These are phyloP conservation scores for Colletotrichum chrysophilum DNA, from an alignment of 2,329 filamentous ascomycete genomes.

Conservation along the genomic window DNA sequence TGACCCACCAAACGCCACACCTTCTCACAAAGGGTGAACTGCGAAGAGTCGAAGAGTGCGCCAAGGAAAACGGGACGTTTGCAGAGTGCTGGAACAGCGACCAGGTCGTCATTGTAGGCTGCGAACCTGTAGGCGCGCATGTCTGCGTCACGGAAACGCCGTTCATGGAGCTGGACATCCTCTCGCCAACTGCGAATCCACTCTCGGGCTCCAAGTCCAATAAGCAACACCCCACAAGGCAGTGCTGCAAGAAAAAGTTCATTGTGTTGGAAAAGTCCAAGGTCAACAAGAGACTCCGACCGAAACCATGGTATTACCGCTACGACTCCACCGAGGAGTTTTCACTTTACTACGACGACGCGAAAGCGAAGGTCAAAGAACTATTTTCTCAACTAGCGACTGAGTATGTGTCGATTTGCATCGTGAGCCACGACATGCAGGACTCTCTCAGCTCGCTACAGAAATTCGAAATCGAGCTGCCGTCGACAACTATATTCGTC, in stretches of 20 bases:
- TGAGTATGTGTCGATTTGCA: neutral
- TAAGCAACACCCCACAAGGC: neutral
- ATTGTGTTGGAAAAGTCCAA: neutral
- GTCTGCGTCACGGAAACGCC: neutral
- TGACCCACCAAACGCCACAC: neutral
- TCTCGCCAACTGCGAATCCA: neutral
- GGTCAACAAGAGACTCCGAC: neutral
- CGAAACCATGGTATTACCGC: neutral
- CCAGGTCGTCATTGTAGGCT: neutral
- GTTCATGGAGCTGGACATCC: neutral
- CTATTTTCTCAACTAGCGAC: accelerated
- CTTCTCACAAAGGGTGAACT: neutral
- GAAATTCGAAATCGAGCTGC: neutral
- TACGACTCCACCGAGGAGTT: neutral
- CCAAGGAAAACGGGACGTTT: neutral
- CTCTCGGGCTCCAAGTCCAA: neutral
- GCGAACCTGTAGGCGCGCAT: neutral
- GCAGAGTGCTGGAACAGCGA: neutral
- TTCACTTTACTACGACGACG: neutral
- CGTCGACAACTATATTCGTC: neutral
- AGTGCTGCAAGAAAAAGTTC: neutral
- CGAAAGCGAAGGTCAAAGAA: neutral
- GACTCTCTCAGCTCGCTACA: neutral
- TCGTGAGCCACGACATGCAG: neutral
- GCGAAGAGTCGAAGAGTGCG: neutral